Evolutionary conservation across 2,329 filamentous ascomycete species (phyloP).

Genomic region (Cladophialophora immunda): DNA sequence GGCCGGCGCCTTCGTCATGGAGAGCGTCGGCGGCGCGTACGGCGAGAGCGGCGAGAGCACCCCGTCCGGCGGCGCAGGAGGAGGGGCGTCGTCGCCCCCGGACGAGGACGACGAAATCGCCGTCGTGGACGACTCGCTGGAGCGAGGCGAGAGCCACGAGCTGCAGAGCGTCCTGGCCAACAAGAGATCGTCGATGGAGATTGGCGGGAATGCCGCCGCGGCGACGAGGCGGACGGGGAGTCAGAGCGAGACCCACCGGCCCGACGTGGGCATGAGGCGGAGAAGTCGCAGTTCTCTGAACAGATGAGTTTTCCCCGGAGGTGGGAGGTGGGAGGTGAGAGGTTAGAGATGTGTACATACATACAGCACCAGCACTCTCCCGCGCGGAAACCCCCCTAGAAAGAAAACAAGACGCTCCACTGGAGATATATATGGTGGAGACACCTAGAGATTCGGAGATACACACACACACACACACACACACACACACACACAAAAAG

Average conservation of each 20-base stretch:
- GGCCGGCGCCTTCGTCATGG: conserved; percentile 78
- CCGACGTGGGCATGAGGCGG: conserved; percentile 28
- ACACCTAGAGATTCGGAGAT: not conserved
- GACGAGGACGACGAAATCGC: conserved; percentile 36
- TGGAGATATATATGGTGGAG: not conserved
- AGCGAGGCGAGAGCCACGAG: conserved; percentile 53
- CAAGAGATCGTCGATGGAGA: not conserved
- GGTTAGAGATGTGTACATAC: not conserved
- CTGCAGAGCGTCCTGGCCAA: conserved; percentile 36
- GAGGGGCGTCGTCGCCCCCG: conserved; percentile 24
- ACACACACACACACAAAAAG: not conserved
- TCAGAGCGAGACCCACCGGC: conserved; percentile 29
- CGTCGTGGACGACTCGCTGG: conserved; percentile 49
- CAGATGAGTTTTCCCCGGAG: conserved; percentile 19
- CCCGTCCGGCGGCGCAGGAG: conserved; percentile 7
- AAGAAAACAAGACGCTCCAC: not conserved
- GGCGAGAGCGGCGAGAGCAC: conserved; percentile 50
- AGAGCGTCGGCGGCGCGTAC: conserved; percentile 73
- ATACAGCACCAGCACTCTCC: not conserved
- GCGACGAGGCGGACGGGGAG: conserved; percentile 35
- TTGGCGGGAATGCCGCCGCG: not conserved
- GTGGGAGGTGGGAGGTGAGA: not conserved
- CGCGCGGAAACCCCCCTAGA: not conserved
- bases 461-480: not conserved
- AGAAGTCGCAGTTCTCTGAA: conserved; percentile 32